Evolutionary conservation across 2,329 filamentous ascomycete genomes (phyloP).

Genomic region (Colletotrichum musae): DNA sequence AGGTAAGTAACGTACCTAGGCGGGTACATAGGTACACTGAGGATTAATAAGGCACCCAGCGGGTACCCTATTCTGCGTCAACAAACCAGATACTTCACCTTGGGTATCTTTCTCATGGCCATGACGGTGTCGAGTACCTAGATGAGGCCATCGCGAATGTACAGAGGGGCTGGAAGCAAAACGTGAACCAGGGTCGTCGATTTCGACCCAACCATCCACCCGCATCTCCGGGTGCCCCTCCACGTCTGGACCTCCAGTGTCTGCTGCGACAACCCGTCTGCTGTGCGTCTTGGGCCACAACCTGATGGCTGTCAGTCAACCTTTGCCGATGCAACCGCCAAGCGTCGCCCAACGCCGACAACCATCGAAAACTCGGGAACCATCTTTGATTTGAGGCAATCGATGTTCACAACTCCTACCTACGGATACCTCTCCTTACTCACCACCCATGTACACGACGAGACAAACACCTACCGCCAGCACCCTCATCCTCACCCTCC

Average conservation of each 20-base stretch:
- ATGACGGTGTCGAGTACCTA: too few species aligned
- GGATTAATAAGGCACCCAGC: too few species aligned
- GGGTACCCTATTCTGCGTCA: too few species aligned
- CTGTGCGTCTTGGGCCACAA: conserved; percentile 14
- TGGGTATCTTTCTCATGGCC: too few species aligned
- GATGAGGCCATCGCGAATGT: too few species aligned
- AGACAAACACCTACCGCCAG: conserved; percentile 19
- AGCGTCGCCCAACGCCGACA: conserved; percentile 30
- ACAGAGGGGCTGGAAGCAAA: too few species aligned
- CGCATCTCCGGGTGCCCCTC: conserved; percentile 21
- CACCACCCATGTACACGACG: neutral
- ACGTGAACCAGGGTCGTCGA: neutral
- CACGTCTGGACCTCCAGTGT: too few species aligned
- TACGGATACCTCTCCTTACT: conserved; percentile 3
- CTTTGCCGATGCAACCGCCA: conserved; percentile 10
- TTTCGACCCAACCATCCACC: conserved; percentile 34
- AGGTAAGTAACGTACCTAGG: too few species aligned
- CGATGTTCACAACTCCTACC: neutral
- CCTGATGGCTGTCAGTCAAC: conserved; percentile 26
- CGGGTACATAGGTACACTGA: too few species aligned
- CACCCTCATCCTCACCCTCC: too few species aligned
- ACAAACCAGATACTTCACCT: too few species aligned
- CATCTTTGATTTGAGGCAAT: neutral
- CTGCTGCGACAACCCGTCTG: conserved; percentile 23
- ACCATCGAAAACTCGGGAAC: conserved; percentile 22